Conservation (phyloP, 2,329 filamentous ascomycete genomes). For the Cladosporium oxysporum region DNA sequence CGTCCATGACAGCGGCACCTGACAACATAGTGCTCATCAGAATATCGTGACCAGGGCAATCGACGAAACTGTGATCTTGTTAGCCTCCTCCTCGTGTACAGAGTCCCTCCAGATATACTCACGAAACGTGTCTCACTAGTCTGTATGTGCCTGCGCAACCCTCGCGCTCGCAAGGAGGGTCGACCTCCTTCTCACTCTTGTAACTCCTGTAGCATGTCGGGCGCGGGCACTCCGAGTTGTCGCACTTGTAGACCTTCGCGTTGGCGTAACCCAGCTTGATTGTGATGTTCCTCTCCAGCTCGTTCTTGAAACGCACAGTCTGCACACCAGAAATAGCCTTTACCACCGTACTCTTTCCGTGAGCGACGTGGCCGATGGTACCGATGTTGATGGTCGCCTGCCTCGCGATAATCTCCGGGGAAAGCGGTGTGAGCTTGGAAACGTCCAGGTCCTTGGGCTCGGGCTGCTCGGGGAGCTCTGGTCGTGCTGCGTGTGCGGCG, state of each 20-base stretch:
- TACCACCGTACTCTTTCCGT: slow-evolving; percentile 98
- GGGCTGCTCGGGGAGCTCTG: slow-evolving; percentile 82
- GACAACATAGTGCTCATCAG: slow-evolving; percentile 99
- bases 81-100: slow-evolving; percentile 14
- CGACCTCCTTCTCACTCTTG: slow-evolving; percentile 98
- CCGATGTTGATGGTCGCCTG: slow-evolving; percentile 99
- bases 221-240: slow-evolving; percentile 85
- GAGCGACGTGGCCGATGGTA: slow-evolving; percentile 96
- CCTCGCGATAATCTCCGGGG: slow-evolving; percentile 93
- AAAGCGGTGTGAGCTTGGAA: slow-evolving; percentile 75
- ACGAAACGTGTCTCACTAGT: slow-evolving; percentile 89
- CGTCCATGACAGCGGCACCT: slow-evolving; percentile 98
- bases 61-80: slow-evolving; percentile 68
- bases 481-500: slow-evolving; percentile 59
- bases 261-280: slow-evolving; percentile 99
- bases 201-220: slow-evolving; percentile 95
- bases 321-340: slow-evolving; percentile 99
- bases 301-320: slow-evolving; percentile 99
- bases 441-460: slow-evolving; percentile 88
- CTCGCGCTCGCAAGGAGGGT: slow-evolving; percentile 91
- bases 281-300: slow-evolving; percentile 97
- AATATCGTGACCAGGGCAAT: slow-evolving; percentile 99
- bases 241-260: slow-evolving; percentile 99
- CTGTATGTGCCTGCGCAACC: slow-evolving; percentile 87
- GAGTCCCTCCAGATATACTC: slow-evolving; percentile 46